Percentiles rank a stretch among this genome's conserved stretches.
These are phyloP conservation scores for Aspergillus intermedius DNA, from an alignment of 2,329 filamentous ascomycete species.

Conservation along the genomic window DNA sequence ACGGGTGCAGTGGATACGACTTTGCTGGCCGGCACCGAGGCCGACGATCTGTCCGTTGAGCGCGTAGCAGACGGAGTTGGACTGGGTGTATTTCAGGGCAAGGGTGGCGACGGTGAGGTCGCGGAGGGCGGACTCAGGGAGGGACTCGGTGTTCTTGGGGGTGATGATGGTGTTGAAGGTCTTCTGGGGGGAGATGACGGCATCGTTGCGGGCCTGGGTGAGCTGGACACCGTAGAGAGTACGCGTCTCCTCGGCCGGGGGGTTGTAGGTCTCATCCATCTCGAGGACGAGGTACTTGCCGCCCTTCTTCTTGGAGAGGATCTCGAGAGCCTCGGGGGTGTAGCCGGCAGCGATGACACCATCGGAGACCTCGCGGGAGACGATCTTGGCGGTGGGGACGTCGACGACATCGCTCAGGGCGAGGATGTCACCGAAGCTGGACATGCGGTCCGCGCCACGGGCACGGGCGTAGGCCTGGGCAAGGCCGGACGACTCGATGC, in stretches of 20 bases:
- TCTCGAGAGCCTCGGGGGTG: constrained; percentile 74
- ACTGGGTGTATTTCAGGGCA: constrained; percentile 96
- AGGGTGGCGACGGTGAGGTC: constrained; percentile 95
- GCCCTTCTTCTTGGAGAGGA: constrained; percentile 96
- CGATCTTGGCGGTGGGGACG: constrained; percentile 90
- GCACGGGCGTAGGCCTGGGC: constrained; percentile 95
- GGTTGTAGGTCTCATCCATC: constrained; percentile 83
- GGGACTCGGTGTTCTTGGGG: constrained; percentile 65
- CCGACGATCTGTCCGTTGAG: constrained; percentile 89
- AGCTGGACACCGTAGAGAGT: constrained; percentile 87
- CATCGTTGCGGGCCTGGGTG: constrained; percentile 87
- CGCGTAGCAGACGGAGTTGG: constrained; percentile 97
- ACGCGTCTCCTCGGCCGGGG: constrained; percentile 66
- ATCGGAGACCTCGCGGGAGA: constrained; percentile 95
- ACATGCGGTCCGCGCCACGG: constrained; percentile 95
- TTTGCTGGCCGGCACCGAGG: constrained; percentile 93
- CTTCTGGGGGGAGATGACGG: constrained; percentile 69
- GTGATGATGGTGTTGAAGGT: constrained; percentile 82
- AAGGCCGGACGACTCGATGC: constrained; percentile 75
- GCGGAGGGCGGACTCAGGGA: constrained; percentile 75
- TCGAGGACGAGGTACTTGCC: constrained; percentile 94
- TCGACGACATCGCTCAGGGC: constrained; percentile 88
- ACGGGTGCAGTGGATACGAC: constrained; percentile 95
- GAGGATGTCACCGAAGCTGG: constrained; percentile 94
- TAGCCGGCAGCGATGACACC: constrained; percentile 91